Conservation (phyloP, 208 protist species). For the Polymyxa betae region DNA sequence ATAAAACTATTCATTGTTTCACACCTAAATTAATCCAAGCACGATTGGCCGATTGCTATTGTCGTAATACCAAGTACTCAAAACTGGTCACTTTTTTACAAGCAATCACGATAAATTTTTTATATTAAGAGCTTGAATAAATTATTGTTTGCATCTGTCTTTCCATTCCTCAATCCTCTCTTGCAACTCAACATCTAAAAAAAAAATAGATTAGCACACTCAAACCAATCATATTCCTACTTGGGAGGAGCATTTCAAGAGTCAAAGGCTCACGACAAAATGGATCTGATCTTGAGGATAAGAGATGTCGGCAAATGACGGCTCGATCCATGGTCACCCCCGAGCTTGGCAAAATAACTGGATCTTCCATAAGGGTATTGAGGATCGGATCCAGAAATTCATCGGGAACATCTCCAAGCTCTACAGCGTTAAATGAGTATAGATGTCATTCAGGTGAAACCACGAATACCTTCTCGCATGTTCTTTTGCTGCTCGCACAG, state of each 20-base stretch:
- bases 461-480: not conserved
- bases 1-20: too few species aligned
- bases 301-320: not conserved
- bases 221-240: not conserved
- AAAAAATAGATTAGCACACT: not conserved
- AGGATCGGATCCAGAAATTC: constrained; percentile 42
- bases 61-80: not conserved
- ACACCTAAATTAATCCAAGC: too few species aligned
- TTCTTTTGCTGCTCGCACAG: not conserved
- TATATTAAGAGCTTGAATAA: too few species aligned
- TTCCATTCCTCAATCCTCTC: not conserved
- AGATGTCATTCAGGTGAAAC: not conserved
- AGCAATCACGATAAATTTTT: too few species aligned
- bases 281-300: not conserved
- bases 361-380: not conserved
- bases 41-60: not conserved
- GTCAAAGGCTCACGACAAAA: constrained; percentile 12
- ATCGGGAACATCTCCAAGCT: not conserved
- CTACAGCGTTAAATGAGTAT: not conserved
- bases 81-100: too few species aligned
- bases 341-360: not conserved
- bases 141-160: not conserved
- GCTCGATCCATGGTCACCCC: not conserved
- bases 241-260: not conserved
- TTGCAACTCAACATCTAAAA: not conserved